Evolutionary conservation across 140 eudicot species (phyloP), one percentile per base, ranked within the genome.

Genomic region (Bidens hawaiensis): DNA sequence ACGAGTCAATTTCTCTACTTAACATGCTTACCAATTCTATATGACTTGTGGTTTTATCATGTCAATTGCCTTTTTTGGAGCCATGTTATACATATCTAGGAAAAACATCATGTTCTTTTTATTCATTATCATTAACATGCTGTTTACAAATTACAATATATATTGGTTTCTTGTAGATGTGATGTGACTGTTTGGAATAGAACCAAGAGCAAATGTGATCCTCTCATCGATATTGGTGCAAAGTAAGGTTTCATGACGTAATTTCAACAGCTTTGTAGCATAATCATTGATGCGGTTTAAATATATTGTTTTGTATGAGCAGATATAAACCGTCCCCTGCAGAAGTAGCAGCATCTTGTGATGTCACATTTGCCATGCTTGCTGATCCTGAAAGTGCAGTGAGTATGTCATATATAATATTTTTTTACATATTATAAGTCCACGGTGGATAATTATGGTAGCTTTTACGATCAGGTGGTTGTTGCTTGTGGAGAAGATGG

Each of bases 311-410:
- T 18, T 45, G 18, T 56, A n/a, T 60, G 34, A 68, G 74, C 86
- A 90, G 98, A 66, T 90, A 91, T 72, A 70, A 71, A 68, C 24
- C 95, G 51, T 67, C 95, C 59, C 98, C 98, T 5, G 87, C 78
- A 68, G 98, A 87, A 82, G 98, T 91, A 45, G 89, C 95, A 6
- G 98, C 96, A 54, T 82, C 95, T 52, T 91, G 95, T 74, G 96
- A 91, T 72, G 76, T 91, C 67, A 91, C 98, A 43, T 84, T 91
- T 80, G 89, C 98, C 55, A 91, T 91, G 98, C 96, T 91, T 66
- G 96, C 98, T 50, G 96, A 91, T 80, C 98, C 98, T 68, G 89
- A 85, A 72, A 87, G 96, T 82, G 98, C 96, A 71, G 98, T 87
- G 96, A 73, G 98, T 81, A 78, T 75, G 78, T 48, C 75, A 28